phyloP scores from a whole-genome alignment of 306 rosid species.

The Trifolium pratense region DNA sequence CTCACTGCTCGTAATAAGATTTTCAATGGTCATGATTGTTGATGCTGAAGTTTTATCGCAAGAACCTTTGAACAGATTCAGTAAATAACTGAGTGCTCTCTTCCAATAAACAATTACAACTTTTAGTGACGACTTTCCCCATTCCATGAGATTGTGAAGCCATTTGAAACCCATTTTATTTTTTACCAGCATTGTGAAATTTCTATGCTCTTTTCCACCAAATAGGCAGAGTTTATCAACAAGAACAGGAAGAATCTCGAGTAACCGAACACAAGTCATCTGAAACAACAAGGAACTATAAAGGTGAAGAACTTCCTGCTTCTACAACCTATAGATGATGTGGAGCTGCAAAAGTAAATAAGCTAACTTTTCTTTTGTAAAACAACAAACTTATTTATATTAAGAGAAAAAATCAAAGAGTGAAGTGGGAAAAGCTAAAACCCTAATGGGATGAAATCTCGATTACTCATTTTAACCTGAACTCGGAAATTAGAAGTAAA shows the following conservation, averaged over 20 bases:
- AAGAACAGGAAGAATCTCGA: conserved; percentile 84
- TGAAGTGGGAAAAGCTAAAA: conserved; percentile 25
- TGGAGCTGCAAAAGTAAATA: conserved; percentile 33
- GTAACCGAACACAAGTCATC: conserved; percentile 97
- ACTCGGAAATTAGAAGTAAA: conserved; percentile 30
- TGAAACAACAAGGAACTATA: conserved; percentile 56
- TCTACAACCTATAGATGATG: conserved; percentile 34
- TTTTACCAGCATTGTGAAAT: conserved; percentile 45
- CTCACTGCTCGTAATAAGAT: conserved; percentile 72
- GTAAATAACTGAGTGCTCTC: conserved; percentile 62
- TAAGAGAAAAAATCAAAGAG: conserved; percentile 4
- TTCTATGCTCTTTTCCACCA: conserved; percentile 42
- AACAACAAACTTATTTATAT: conserved; percentile 1
- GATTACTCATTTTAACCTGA: conserved; percentile 25
- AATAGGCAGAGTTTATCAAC: conserved; percentile 55
- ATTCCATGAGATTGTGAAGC: conserved; percentile 82
- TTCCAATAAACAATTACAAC: conserved; percentile 88
- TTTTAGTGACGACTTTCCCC: conserved; percentile 94
- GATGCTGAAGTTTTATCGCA: conserved; percentile 52
- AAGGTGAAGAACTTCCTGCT: conserved; percentile 45
- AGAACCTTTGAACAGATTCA: conserved; percentile 66
- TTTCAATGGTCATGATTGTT: conserved; percentile 65
- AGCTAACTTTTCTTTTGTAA: not conserved
- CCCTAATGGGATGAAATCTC: conserved; percentile 32
- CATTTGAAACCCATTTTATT: conserved; percentile 61